phyloP scores from a whole-genome alignment of 2,329 filamentous ascomycete genomes.

The Aspergillus chevalieri region DNA sequence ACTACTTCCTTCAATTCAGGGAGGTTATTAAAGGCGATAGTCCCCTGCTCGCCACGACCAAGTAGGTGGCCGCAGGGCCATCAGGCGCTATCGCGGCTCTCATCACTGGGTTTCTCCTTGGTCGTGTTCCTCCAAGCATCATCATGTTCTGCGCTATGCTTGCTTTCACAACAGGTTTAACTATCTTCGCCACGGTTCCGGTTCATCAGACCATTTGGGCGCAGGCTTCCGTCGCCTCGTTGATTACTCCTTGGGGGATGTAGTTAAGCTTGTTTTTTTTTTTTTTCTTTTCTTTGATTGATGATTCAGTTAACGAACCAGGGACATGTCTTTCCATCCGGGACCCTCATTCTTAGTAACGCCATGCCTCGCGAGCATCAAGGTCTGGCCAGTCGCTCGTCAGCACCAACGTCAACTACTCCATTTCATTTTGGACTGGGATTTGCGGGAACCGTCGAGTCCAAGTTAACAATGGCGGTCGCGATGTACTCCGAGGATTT shows the following conservation, averaged over 20 bases:
- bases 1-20: conserved; percentile 48
- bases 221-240: conserved; percentile 19
- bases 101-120: conserved; percentile 29
- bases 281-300: not conserved
- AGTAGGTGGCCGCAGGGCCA: conserved; percentile 19
- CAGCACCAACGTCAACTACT: conserved; percentile 62
- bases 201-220: conserved; percentile 37
- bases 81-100: conserved; percentile 28
- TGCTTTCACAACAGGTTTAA: conserved; percentile 24
- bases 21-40: conserved; percentile 29
- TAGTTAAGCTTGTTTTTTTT: too few relatives aligned
- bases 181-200: conserved; percentile 33
- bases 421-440: conserved; percentile 63
- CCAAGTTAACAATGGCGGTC: conserved; percentile 37
- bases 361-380: conserved; percentile 43
- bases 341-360: conserved; percentile 56
- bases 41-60: conserved; percentile 23
- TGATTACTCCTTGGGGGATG: conserved; percentile 29
- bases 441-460: conserved; percentile 60
- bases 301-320: conserved; percentile 24
- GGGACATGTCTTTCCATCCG: conserved; percentile 62
- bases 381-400: conserved; percentile 52
- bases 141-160: conserved; percentile 29
- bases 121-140: conserved; percentile 21
- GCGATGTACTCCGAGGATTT: conserved; percentile 31